Conservation (phyloP, 306 rosid genomes). For the Prinsepia uniflora region DNA sequence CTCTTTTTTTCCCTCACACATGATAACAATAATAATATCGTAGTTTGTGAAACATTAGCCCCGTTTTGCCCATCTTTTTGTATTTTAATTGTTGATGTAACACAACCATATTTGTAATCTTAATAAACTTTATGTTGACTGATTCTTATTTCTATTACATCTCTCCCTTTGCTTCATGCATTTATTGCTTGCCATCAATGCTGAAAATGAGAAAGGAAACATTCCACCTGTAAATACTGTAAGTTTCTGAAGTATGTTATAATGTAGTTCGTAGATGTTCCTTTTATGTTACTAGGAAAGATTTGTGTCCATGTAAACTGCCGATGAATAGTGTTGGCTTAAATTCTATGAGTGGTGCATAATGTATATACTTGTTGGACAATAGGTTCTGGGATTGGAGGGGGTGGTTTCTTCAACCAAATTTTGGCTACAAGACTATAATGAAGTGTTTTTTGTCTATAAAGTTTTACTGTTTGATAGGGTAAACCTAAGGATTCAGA, state of each 20-base stretch:
- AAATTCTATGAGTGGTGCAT: background rate
- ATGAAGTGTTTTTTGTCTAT: background rate
- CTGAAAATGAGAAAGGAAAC: background rate
- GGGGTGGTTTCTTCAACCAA: background rate
- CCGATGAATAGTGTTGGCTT: background rate
- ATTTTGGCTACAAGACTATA: background rate
- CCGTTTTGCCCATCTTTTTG: background rate
- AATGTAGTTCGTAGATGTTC: background rate
- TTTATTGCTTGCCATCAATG: background rate
- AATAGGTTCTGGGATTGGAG: background rate
- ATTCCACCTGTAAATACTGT: background rate
- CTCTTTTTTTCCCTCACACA: background rate
- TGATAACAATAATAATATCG: background rate
- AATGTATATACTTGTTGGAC: too few species aligned
- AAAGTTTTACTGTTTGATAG: background rate
- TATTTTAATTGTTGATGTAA: background rate
- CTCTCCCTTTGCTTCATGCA: background rate
- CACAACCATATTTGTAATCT: background rate
- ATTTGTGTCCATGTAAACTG: background rate
- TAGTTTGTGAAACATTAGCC: background rate
- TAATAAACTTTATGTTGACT: background rate
- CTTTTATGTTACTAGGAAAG: background rate
- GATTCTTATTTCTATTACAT: background rate
- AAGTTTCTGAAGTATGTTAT: too few species aligned
- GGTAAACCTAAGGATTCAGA: too few species aligned